Conservation (phyloP, 352 stramenopile species). For the Pythium rhizo-oryzae region DNA sequence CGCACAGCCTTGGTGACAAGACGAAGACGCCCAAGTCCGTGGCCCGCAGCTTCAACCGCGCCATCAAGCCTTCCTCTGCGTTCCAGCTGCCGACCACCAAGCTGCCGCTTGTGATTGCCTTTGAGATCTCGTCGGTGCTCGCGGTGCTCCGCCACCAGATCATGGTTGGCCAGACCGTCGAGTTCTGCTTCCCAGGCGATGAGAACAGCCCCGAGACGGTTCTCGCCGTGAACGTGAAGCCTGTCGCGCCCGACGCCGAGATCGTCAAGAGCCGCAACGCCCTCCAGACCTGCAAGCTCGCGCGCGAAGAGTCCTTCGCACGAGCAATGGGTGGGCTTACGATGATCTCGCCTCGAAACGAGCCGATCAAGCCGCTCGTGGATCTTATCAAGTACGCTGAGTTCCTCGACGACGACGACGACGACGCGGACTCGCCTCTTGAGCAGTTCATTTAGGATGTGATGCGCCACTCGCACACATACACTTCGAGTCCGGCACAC, state of each 20-base stretch:
- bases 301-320: slow-evolving; percentile 72
- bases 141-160: slow-evolving; percentile 48
- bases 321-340: slow-evolving; percentile 75
- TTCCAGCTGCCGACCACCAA: slow-evolving; percentile 37
- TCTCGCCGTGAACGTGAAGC: slow-evolving; percentile 59
- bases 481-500: too few relatives aligned
- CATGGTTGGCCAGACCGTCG: slow-evolving; percentile 64
- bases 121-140: slow-evolving; percentile 57
- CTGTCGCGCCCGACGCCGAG: slow-evolving; percentile 59
- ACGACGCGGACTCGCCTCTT: slow-evolving; percentile 35
- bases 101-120: slow-evolving; percentile 72
- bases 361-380: slow-evolving; percentile 76
- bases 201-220: slow-evolving; percentile 32
- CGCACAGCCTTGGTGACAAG: slow-evolving; percentile 53
- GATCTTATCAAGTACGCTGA: slow-evolving; percentile 88
- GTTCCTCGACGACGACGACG: slow-evolving; percentile 62
- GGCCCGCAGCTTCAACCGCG: slow-evolving; percentile 14
- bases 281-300: slow-evolving; percentile 74
- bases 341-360: slow-evolving; percentile 77
- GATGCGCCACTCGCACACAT: too few relatives aligned
- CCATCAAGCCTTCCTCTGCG: slow-evolving; percentile 2
- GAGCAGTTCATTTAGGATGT: slow-evolving; percentile 60
- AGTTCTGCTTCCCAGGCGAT: slow-evolving; percentile 58
- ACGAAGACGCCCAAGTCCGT: neutral
- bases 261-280: slow-evolving; percentile 74